Percentiles rank a stretch among this genome's conserved stretches.
Evolutionary conservation across 768 basidiomycete species (phyloP).

Genomic region (Hygrocybe punicea): DNA sequence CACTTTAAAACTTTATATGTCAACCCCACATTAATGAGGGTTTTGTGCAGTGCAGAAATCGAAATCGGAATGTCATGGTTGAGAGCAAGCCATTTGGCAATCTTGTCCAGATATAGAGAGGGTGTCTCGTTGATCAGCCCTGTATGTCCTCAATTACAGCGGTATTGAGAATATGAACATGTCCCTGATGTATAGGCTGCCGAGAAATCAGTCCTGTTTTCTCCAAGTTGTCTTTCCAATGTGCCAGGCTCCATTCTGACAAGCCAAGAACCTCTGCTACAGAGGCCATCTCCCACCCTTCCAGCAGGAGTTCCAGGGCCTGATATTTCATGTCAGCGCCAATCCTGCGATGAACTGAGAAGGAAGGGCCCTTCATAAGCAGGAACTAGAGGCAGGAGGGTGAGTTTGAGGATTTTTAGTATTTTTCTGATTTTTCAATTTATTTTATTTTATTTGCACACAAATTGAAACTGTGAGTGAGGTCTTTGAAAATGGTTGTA

Average conservation of each 20-base stretch:
- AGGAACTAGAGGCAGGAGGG: no score
- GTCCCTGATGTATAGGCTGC: slow-evolving; percentile 8
- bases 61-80: slow-evolving; percentile 15
- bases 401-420: no score
- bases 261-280: not conserved
- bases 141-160: slow-evolving; percentile 11
- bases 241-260: not conserved
- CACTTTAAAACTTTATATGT: slow-evolving; percentile 21
- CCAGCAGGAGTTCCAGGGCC: slow-evolving; percentile 11
- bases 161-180: slow-evolving; percentile 3
- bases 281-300: slow-evolving; percentile 11
- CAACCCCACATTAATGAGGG: slow-evolving; percentile 17
- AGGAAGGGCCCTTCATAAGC: no score
- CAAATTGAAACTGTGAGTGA: not conserved
- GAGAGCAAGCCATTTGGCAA: slow-evolving; percentile 21
- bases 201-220: slow-evolving; percentile 7
- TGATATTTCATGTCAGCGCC: slow-evolving; percentile 14
- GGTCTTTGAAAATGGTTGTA: slow-evolving; percentile 24
- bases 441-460: not conserved
- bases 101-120: slow-evolving; percentile 21
- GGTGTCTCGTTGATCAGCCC: slow-evolving; percentile 12
- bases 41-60: slow-evolving; percentile 15
- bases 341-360: not conserved
- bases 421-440: no score
- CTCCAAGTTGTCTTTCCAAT: slow-evolving; percentile 8